Evolutionary conservation across 345 rosid genomes (phyloP).

Genomic region (Nephelium lappaceum): DNA sequence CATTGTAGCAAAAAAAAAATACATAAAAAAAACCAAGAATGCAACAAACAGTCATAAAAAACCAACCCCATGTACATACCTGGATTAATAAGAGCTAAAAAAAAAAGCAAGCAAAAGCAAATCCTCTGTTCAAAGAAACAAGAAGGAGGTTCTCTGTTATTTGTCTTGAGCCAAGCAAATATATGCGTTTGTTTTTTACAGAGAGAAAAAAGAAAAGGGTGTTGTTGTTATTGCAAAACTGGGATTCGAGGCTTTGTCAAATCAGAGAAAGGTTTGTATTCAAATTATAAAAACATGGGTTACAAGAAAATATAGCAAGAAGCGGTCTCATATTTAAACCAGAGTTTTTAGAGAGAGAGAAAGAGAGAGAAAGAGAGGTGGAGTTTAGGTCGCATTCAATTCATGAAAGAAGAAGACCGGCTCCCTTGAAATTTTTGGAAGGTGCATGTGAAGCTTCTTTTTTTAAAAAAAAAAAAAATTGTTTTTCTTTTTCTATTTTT

Average conservation of each 20-base stretch:
- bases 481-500: neutral
- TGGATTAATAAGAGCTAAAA: constrained; percentile 5
- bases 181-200: neutral
- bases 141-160: neutral
- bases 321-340: constrained; percentile 32
- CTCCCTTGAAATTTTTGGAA: neutral
- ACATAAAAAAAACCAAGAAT: neutral
- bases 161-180: neutral
- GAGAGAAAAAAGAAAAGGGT: neutral
- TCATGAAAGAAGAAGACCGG: constrained; percentile 32
- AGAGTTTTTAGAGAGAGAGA: constrained; percentile 13
- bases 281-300: neutral
- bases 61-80: constrained; percentile 37
- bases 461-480: no score
- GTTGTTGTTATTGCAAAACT: neutral
- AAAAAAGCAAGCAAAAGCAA: constrained; percentile 20
- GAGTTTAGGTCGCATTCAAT: constrained; percentile 40
- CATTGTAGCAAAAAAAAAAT: neutral
- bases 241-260: constrained; percentile 12
- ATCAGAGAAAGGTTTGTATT: constrained; percentile 9
- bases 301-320: constrained; percentile 18
- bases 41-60: neutral
- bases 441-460: constrained; percentile 16
- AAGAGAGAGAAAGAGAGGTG: constrained; percentile 10
- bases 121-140: neutral